Base-by-base conservation (phyloP, 345 rosid species). In the Aethionema arabicum region DNA sequence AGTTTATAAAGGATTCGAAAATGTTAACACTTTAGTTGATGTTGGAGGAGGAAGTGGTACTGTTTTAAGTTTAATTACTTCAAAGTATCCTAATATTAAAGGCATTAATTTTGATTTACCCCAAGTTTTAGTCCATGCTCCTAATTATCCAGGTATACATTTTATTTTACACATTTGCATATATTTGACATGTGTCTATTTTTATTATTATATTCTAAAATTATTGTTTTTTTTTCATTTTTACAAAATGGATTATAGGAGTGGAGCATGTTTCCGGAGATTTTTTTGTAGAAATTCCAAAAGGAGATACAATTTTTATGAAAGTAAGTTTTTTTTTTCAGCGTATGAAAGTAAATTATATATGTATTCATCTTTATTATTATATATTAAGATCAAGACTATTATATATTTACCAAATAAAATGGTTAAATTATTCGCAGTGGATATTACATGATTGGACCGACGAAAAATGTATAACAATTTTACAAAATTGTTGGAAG, bases 261-360 rank as follows among this genome's bases (percentile, higher is more conserved):
- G 84, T 87, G 32, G 67, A 90, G 75, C 90, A 85, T 51, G 83
- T 87, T 41, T 84, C 82, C 5, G 95, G 96, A 6, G 95, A 91
- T 69, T 87, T 91, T 96, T 84, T 91, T 64, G 67, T 47, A 0
- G 79, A 85, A 38, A 69, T 82, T 48, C 98, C 96, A 3, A 76
- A 80, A 57, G 95, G 79, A 49, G 93, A 91, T 50, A 91, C 90
- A 38, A 78, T 84, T 38, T 85, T 88, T 83, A 82, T 88, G 87
- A 87, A 91, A 85, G 93, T 91, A 69, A 53, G 66, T 48, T n/a
- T n/a, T n/a, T n/a, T n/a, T n/a, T n/a, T n/a, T n/a, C n/a, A n/a
- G n/a, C n/a, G n/a, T 83, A 82, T 88, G 87, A 87, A 91, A 85
- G 93, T 91, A 69, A 53, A 59, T 48, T 21, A 21, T 21, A 21